Evolutionary conservation across 2,329 filamentous ascomycete species (phyloP).

Genomic region (Coccinonectria pachysandricola): DNA sequence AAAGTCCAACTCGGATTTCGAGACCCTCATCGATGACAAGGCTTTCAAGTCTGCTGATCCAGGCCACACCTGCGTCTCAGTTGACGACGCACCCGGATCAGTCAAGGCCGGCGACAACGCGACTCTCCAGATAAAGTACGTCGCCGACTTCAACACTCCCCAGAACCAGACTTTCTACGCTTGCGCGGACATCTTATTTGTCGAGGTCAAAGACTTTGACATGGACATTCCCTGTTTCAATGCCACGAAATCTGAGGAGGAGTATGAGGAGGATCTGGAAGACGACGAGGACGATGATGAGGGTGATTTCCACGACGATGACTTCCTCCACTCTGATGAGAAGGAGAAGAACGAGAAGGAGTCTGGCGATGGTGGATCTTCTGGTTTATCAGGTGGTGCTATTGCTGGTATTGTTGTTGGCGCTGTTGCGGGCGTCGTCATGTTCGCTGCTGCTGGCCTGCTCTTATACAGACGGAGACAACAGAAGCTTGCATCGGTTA

Average conservation of each 20-base stretch:
- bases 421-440: slow-evolving; percentile 48
- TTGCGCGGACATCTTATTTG: slow-evolving; percentile 37
- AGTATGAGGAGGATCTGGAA: slow-evolving; percentile 12
- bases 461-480: slow-evolving; percentile 35
- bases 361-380: slow-evolving; percentile 11
- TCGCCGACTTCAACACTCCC: slow-evolving; percentile 31
- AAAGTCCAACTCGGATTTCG: slow-evolving; percentile 29
- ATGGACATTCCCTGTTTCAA: slow-evolving; percentile 33
- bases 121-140: slow-evolving; percentile 39
- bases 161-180: slow-evolving; percentile 37
- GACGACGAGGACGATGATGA: slow-evolving; percentile 3
- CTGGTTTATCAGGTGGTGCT: slow-evolving; percentile 50
- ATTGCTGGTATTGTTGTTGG: slow-evolving; percentile 71
- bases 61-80: slow-evolving; percentile 35
- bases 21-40: slow-evolving; percentile 25
- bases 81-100: slow-evolving; percentile 24
- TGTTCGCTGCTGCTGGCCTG: slow-evolving; percentile 51
- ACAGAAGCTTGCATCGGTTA: slow-evolving; percentile 10
- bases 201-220: slow-evolving; percentile 25
- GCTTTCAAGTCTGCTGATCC: slow-evolving; percentile 29
- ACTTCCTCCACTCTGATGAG: slow-evolving; percentile 5
- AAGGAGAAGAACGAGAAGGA: slow-evolving; percentile 11
- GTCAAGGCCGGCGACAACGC: slow-evolving; percentile 33
- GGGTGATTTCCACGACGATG: slow-evolving; percentile 5
- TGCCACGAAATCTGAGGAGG: slow-evolving; percentile 23